These are phyloP conservation scores for Solanum infundibuliforme DNA, from an alignment of 257 asterid species.

Conservation along the genomic window DNA sequence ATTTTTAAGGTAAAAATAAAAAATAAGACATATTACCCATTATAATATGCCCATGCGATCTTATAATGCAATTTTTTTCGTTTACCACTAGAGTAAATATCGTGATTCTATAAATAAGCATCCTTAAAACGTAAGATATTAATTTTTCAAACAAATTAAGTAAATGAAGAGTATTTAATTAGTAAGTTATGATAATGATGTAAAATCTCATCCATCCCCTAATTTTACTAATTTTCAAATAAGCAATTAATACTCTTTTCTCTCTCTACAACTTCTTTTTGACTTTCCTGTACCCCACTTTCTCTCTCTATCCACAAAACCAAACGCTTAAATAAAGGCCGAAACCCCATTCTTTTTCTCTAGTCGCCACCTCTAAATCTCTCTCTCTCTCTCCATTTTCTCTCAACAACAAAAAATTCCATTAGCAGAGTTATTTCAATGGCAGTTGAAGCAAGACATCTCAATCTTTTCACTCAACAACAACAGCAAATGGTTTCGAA, in stretches of 20 bases:
- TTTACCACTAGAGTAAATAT: not conserved
- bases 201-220: not conserved
- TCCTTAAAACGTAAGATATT: not conserved
- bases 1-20: not conserved
- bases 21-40: not conserved
- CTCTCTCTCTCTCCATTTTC: not conserved
- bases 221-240: constrained; percentile 6
- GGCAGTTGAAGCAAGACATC: constrained; percentile 79
- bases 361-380: constrained; percentile 23
- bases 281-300: constrained; percentile 3
- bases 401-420: not conserved
- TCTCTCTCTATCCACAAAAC: constrained; percentile 13
- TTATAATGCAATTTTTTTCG: not conserved
- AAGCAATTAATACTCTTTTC: not conserved
- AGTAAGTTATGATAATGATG: not conserved
- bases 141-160: not conserved
- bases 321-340: constrained; percentile 41
- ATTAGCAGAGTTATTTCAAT: constrained; percentile 5
- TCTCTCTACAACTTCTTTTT: constrained; percentile 18
- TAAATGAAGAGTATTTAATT: not conserved
- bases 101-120: not conserved
- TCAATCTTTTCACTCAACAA: constrained; percentile 29
- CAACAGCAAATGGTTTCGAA: constrained; percentile 22
- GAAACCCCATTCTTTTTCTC: constrained; percentile 5
- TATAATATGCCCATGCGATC: not conserved